phyloP scores from a whole-genome alignment of 257 asterid genomes.

The Capsicum baccatum region DNA sequence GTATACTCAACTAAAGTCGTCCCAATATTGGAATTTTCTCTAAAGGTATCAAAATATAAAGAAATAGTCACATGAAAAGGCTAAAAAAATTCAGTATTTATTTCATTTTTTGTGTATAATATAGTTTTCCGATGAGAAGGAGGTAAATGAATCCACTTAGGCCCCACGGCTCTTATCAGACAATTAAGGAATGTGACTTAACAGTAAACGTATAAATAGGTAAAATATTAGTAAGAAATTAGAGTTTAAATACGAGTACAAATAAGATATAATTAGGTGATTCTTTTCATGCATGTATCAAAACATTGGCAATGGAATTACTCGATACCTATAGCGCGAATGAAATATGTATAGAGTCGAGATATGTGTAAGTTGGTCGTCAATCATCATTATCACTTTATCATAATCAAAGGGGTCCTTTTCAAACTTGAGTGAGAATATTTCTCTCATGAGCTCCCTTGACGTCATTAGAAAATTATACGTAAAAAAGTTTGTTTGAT shows the following conservation, averaged over 20 bases:
- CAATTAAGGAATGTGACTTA: background rate
- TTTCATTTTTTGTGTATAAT: too few relatives aligned
- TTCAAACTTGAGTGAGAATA: constrained; percentile 20
- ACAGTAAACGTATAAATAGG: too few relatives aligned
- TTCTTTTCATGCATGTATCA: too few relatives aligned
- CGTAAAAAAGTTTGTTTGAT: constrained; percentile 18
- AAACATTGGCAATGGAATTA: background rate
- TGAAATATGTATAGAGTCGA: background rate
- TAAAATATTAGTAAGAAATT: too few relatives aligned
- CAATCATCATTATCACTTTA: background rate
- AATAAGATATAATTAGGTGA: background rate
- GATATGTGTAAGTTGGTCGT: background rate
- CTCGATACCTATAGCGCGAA: too few relatives aligned
- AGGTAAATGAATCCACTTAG: too few relatives aligned
- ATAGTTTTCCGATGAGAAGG: too few relatives aligned
- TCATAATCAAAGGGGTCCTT: constrained; percentile 13
- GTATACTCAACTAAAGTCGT: background rate
- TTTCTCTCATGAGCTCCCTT: constrained; percentile 15
- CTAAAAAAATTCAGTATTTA: background rate
- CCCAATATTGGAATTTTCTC: too few relatives aligned
- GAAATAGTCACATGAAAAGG: too few relatives aligned
- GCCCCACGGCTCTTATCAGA: too few relatives aligned
- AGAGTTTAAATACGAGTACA: background rate
- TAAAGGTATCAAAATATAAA: too few relatives aligned
- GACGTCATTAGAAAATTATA: constrained; percentile 16